Evolutionary conservation across 2,329 filamentous ascomycete species (phyloP).

Genomic region (Exophiala calicioides): DNA sequence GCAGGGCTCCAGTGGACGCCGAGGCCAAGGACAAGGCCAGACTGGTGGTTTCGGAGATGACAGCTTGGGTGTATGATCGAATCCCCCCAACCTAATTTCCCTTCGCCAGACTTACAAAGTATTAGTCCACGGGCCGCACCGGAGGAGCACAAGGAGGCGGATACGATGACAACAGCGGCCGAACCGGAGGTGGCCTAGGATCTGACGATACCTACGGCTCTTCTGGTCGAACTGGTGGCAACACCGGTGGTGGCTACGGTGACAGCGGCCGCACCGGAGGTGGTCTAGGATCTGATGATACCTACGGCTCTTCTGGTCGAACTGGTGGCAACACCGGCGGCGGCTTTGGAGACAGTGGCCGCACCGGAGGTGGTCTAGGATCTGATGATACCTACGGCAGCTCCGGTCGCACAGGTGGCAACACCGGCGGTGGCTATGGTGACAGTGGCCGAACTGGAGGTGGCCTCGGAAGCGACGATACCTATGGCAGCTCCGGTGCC

Average conservation of each 20-base stretch:
- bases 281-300: constrained; percentile 21
- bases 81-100: not conserved
- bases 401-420: too few relatives aligned
- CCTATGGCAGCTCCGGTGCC: constrained; percentile 8
- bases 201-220: constrained; percentile 24
- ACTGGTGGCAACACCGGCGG: constrained; percentile 12
- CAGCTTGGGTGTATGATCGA: constrained; percentile 18
- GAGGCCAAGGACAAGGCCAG: too few relatives aligned
- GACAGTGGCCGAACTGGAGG: constrained; percentile 7
- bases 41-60: constrained; percentile 22
- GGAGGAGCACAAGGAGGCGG: constrained; percentile 2
- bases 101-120: too few relatives aligned
- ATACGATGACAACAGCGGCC: constrained; percentile 10
- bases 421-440: not conserved
- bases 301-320: constrained; percentile 20
- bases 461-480: constrained; percentile 5
- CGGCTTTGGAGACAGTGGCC: constrained; percentile 7
- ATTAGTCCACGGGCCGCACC: too few relatives aligned
- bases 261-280: constrained; percentile 13
- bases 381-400: constrained; percentile 13
- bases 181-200: constrained; percentile 26
- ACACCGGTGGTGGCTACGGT: constrained; percentile 11
- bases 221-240: constrained; percentile 18
- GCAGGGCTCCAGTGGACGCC: constrained; percentile 14
- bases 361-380: constrained; percentile 15